Percentiles rank a stretch among this genome's conserved stretches.
Evolutionary conservation across 1,284 basidiomycete genomes (phyloP).

Genomic region (Leccinum laetum): DNA sequence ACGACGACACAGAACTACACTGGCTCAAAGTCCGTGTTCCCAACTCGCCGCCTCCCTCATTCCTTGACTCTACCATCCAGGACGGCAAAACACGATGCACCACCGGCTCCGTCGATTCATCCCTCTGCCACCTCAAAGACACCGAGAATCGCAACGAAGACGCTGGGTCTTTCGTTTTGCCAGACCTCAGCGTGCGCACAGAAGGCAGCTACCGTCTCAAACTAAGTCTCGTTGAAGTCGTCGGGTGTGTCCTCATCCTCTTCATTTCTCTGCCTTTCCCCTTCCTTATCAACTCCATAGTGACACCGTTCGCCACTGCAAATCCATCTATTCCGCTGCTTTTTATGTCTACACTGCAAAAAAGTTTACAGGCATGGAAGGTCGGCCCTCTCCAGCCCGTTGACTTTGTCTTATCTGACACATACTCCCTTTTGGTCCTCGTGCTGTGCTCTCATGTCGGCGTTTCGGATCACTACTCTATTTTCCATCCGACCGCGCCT

Average conservation of each 20-base stretch:
- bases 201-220: conserved; percentile 89
- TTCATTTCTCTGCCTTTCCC: neutral
- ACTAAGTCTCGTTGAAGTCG: conserved; percentile 90
- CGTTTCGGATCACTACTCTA: conserved; percentile 23
- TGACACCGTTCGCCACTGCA: conserved; percentile 84
- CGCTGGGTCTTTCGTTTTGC: conserved; percentile 91
- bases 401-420: conserved; percentile 24
- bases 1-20: conserved; percentile 91
- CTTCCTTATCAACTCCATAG: conserved; percentile 37
- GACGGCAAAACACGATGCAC: conserved; percentile 91
- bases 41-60: conserved; percentile 1
- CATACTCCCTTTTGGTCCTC: conserved; percentile 10
- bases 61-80: conserved; percentile 27
- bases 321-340: conserved; percentile 81
- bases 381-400: conserved; percentile 40
- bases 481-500: conserved; percentile 11
- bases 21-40: conserved; percentile 68
- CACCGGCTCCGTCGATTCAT: conserved; percentile 88
- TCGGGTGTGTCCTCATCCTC: conserved; percentile 59
- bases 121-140: conserved; percentile 94
- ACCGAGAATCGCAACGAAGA: conserved; percentile 82
- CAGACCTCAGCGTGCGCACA: conserved; percentile 84
- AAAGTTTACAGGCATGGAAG: conserved; percentile 93
- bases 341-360: conserved; percentile 95
- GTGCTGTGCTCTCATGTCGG: conserved; percentile 9